These are phyloP conservation scores for Aquilaria agallochum DNA, from an alignment of 441 rosid genomes.

Conservation along the genomic window DNA sequence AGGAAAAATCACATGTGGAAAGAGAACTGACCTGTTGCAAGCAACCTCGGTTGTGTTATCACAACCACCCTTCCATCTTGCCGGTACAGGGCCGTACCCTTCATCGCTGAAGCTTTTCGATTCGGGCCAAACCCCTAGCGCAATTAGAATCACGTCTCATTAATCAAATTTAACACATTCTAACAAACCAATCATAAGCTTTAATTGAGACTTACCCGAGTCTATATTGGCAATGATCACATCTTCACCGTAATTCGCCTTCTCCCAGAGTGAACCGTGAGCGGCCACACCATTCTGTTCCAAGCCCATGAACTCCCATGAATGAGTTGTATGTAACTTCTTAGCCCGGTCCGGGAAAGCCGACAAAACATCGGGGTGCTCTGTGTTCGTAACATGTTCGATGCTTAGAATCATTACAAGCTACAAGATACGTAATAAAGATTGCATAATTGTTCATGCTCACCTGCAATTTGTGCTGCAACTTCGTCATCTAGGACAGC, in stretches of 20 bases:
- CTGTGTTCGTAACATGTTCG: slow-evolving; percentile 19
- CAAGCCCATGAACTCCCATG: slow-evolving; percentile 58
- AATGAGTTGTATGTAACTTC: slow-evolving; percentile 52
- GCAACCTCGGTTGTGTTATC: slow-evolving; percentile 29
- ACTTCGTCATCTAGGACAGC: slow-evolving; percentile 52
- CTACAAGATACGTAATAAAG: background rate
- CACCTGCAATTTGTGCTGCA: slow-evolving; percentile 51
- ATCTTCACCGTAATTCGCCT: slow-evolving; percentile 52
- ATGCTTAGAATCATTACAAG: background rate
- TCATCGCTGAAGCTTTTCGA: slow-evolving; percentile 60
- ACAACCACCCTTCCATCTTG: slow-evolving; percentile 68
- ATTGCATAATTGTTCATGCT: background rate
- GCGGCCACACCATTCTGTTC: slow-evolving; percentile 28
- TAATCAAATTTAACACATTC: background rate
- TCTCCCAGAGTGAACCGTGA: slow-evolving; percentile 34
- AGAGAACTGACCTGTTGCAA: slow-evolving; percentile 50
- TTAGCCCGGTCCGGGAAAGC: slow-evolving; percentile 37
- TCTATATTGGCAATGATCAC: slow-evolving; percentile 62
- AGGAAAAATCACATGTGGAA: no score
- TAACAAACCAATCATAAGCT: background rate
- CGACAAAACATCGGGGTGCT: slow-evolving; percentile 44
- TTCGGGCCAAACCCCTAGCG: slow-evolving; percentile 80
- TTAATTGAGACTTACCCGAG: slow-evolving; percentile 29
- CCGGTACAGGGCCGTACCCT: slow-evolving; percentile 55
- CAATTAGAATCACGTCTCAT: background rate